Base-by-base conservation (phyloP, 345 rosid species). In the Corchorus olitorius region DNA sequence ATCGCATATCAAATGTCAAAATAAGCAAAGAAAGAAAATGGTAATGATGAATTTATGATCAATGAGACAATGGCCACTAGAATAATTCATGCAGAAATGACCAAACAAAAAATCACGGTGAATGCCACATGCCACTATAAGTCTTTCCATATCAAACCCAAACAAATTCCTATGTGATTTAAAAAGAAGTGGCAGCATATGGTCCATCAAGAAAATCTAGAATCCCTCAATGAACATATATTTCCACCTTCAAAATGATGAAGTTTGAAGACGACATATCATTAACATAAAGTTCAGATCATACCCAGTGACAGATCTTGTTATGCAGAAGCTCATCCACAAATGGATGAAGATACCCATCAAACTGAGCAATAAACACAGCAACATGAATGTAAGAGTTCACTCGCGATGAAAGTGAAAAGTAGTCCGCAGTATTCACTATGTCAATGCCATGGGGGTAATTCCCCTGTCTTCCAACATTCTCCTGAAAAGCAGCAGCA, bases 401-500 rank as follows among this genome's bases (percentile, higher is more conserved):
- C 72, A 83, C 82, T 66, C 97, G 92, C 4, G 97, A 93, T 14
- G 99, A 96, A 77, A 96, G 99, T 62, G 99, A 93, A 81, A 96
- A 93, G 87, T 96, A 96, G 80, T 96, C 97, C 37, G 99, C 98
- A 65, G 90, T 78, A 78, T 89, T 96, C 83, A 96, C 97, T 63
- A 93, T 91, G 91, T 96, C 98, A 83, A 96, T 96, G 81, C 99
- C 98, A 89, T 96, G 90, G 64, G 94, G 97, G 79, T 90, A 96
- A 81, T 89, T 91, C 80, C 98, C 98, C 84, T 96, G 99, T 84
- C 99, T 89, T 83, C 99, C 99, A 77, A 91, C 93, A 80, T 96
- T 96, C 87, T 96, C 99, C 85, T 96, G 98, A 86, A 96, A 96
- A 78, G 99, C 98, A 65, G 99, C 97, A 7, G 99, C 97, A 48